phyloP scores from a whole-genome alignment of 164 flowering plant genomes.

The Chimonanthus salicifolius region DNA sequence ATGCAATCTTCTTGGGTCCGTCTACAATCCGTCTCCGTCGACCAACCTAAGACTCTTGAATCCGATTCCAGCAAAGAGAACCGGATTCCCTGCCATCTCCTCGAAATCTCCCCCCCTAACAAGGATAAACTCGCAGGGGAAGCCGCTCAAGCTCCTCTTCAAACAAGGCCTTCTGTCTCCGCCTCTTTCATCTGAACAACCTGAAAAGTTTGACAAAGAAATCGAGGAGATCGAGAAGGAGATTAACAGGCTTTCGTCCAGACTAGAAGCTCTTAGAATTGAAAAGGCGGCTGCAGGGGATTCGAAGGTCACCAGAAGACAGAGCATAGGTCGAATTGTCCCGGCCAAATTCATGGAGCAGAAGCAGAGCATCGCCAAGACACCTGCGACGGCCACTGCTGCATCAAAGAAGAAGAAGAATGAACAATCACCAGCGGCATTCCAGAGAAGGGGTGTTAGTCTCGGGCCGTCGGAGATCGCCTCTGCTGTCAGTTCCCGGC shows the following conservation, averaged over 20 bases:
- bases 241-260: slow-evolving; percentile 45
- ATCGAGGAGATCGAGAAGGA: slow-evolving; percentile 63
- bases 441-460: slow-evolving; percentile 35
- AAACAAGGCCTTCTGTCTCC: slow-evolving; percentile 18
- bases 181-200: slow-evolving; percentile 7
- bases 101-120: slow-evolving; percentile 20
- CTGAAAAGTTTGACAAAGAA: slow-evolving; percentile 49
- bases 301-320: background rate
- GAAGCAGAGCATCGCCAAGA: slow-evolving; percentile 23
- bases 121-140: slow-evolving; percentile 26
- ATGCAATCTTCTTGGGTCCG: background rate
- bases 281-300: slow-evolving; percentile 12
- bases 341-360: slow-evolving; percentile 58
- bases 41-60: slow-evolving; percentile 21
- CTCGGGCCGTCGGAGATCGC: slow-evolving; percentile 43
- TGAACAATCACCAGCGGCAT: slow-evolving; percentile 19
- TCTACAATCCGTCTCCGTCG: slow-evolving; percentile 4
- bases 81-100: slow-evolving; percentile 29
- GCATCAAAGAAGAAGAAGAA: slow-evolving; percentile 17
- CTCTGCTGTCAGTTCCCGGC: slow-evolving; percentile 29
- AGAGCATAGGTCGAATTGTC: slow-evolving; percentile 28
- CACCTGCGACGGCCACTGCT: background rate
- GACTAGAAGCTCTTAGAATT: slow-evolving; percentile 48
- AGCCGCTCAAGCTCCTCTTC: slow-evolving; percentile 22
- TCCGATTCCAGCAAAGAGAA: slow-evolving; percentile 65